Evolutionary conservation across 2,329 filamentous ascomycete genomes (phyloP), one percentile per base, ranked within the genome.

Genomic region (Cryoendolithus antarcticus): DNA sequence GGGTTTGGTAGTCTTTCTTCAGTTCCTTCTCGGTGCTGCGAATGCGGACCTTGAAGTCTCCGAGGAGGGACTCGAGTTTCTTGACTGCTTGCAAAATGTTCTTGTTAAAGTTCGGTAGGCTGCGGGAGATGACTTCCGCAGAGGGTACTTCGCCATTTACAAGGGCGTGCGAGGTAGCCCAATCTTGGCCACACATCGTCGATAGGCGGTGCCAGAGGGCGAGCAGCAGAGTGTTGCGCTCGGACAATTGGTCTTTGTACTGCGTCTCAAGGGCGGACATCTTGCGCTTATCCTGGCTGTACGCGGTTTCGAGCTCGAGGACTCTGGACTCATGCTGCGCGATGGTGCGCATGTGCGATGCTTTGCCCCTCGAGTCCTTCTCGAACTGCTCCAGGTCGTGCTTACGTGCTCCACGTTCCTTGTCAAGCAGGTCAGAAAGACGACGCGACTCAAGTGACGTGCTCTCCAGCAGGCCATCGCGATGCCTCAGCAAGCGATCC

Each of bases 181-280:
- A 98, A 55, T 96, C 91, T 0, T 77, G 74, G 8, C 91, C 91
- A 53, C 91, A 96, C 32, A 96, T 71, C 0, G 76, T 72, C 3
- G 85, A 88, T 7, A 98, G 71, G 34, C 83, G 75, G 46, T 89
- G 89, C 91, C 91, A 98, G 4, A 96, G 67, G n/a, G 77, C 72
- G 13, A 95, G 74, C 11, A 96, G 71, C 38, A 98, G 69, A 44
- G 84, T 82, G 62, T 96, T 95, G 40, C 91, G 80, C 62, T 96
- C 91, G 32, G 73, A 74, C 30, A 96, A 72, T 62, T 96, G 86
- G 38, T 95, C 88, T 50, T 82, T 83, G 61, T 85, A 83, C 42
- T 80, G 76, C 47, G 78, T 71, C 61, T 98, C 91, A 6, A 95
- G 71, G 38, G 73, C 70, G 1, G 77, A 69, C 46, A 93, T 75